phyloP scores from a whole-genome alignment of 805 yeast species.

The Danielia reshetovae region DNA sequence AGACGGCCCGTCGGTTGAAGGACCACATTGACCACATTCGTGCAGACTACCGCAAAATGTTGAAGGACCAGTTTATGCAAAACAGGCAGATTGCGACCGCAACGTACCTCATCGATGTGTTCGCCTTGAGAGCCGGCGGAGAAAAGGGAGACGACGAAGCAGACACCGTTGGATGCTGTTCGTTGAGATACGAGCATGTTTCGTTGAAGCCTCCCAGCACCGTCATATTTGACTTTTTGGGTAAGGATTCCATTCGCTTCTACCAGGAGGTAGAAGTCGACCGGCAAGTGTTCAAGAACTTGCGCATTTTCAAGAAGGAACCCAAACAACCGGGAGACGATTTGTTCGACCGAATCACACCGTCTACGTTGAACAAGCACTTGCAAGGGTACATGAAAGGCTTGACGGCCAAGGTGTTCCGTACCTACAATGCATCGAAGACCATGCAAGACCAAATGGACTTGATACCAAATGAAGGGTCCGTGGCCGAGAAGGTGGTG shows the following conservation, averaged over 20 bases:
- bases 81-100: conserved; percentile 93
- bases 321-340: conserved; percentile 93
- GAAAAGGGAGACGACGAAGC: conserved; percentile 97
- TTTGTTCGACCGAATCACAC: conserved; percentile 85
- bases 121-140: conserved; percentile 97
- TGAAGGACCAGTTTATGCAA: conserved; percentile 73
- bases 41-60: conserved; percentile 62
- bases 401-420: conserved; percentile 91
- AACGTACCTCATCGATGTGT: conserved; percentile 83
- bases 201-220: conserved; percentile 79
- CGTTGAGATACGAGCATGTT: conserved; percentile 85
- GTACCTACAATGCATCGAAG: conserved; percentile 94
- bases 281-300: conserved; percentile 84
- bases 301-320: conserved; percentile 78
- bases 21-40: conserved; percentile 69
- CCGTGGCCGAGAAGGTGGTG: conserved; percentile 82
- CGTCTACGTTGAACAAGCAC: conserved; percentile 76
- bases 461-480: conserved; percentile 78
- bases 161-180: conserved; percentile 97
- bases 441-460: conserved; percentile 96
- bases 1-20: conserved; percentile 84
- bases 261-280: conserved; percentile 93
- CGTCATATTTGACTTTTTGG: conserved; percentile 87
- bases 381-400: conserved; percentile 90
- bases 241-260: conserved; percentile 91